Percentiles rank a stretch among this genome's conserved stretches.
Evolutionary conservation across 108 stramenopile genomes (phyloP).

Genomic region (Pseudonitzschia delicatissima): DNA sequence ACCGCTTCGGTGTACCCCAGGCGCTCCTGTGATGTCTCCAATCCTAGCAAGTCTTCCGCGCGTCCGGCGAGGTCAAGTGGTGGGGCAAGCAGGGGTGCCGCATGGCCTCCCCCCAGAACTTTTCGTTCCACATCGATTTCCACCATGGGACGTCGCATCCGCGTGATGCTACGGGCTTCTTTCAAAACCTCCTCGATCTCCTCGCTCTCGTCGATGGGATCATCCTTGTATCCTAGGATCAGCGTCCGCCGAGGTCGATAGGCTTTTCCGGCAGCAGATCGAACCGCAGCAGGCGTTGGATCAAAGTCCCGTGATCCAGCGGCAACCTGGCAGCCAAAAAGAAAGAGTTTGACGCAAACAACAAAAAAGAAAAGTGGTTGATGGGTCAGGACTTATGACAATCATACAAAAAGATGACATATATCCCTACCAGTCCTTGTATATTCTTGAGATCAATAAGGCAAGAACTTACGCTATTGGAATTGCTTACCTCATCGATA

Average conservation of each 20-base stretch:
- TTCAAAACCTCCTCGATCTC: slow-evolving; percentile 74
- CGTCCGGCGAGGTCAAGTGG: slow-evolving; percentile 56
- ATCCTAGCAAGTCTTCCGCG: slow-evolving; percentile 65
- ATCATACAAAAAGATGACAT: too few relatives aligned
- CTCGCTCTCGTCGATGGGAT: slow-evolving; percentile 87
- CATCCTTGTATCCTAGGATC: slow-evolving; percentile 81
- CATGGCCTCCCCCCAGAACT: slow-evolving; percentile 64
- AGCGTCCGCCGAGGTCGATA: slow-evolving; percentile 88
- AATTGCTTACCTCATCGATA: slow-evolving; percentile 66
- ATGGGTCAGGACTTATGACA: too few relatives aligned
- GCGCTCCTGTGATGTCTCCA: slow-evolving; percentile 45
- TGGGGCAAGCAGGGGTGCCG: slow-evolving; percentile 66
- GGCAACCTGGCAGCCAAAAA: slow-evolving; percentile 38
- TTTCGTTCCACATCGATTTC: slow-evolving; percentile 77
- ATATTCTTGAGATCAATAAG: too few relatives aligned
- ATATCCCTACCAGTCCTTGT: too few relatives aligned
- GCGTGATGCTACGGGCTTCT: slow-evolving; percentile 81
- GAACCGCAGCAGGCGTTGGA: slow-evolving; percentile 73
- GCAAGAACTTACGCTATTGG: slow-evolving; percentile 5
- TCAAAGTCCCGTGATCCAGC: slow-evolving; percentile 84
- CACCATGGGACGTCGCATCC: slow-evolving; percentile 91
- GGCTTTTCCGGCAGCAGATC: slow-evolving; percentile 69
- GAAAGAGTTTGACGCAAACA: neutral
- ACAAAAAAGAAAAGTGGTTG: too few relatives aligned
- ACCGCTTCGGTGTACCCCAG: slow-evolving; percentile 46